Evolutionary conservation across 2,329 filamentous ascomycete genomes (phyloP), one percentile per base, ranked within the genome.

Genomic region (Clonostachys chloroleuca): DNA sequence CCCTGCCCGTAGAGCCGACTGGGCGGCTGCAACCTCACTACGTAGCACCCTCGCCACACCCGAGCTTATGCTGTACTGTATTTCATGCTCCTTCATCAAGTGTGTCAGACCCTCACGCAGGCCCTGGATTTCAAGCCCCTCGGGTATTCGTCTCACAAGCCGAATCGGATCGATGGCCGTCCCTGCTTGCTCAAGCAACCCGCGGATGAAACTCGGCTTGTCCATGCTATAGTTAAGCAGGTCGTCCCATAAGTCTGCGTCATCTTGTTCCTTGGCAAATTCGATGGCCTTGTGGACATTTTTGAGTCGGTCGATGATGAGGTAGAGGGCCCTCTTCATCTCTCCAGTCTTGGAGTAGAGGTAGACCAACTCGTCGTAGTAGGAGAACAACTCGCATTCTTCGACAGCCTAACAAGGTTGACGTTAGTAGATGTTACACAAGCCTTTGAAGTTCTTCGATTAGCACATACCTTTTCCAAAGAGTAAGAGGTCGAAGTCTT

Each of bases 201-300:
- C 92, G 12, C 89, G 86, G 55, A 99, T 97, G 68, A 99, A 99
- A 39, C 83, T 83, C 1, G 94, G 94, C 61, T 96, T 96, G 68
- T 96, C 91, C 94, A 99, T 97, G 51, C 88, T 92, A 65, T 97
- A 97, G 56, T 92, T 84, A 6, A 99, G 80, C 8, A 99, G 76
- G 59, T 97, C 92, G 53, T 96, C 88, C 94, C 94, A 99, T 0
- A 99, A 77, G 56, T 96, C 92, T 0, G 86, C 84, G 57, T 96
- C 92, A 52, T 94, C 85, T 61, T 97, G 91, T 51, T 92, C 86
- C 64, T 96, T 96, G 46, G 91, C 92, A 59, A 99, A 99, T 2
- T 86, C 80, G 55, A 99, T 99, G 9, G 94, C 94, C 55, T 94
- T 91, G 44, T 86, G 87, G 44, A 97, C 92, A 61, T 99, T 89